Conservation (phyloP, 371 early-diverging fungal species). For the Mucor ambiguus region DNA sequence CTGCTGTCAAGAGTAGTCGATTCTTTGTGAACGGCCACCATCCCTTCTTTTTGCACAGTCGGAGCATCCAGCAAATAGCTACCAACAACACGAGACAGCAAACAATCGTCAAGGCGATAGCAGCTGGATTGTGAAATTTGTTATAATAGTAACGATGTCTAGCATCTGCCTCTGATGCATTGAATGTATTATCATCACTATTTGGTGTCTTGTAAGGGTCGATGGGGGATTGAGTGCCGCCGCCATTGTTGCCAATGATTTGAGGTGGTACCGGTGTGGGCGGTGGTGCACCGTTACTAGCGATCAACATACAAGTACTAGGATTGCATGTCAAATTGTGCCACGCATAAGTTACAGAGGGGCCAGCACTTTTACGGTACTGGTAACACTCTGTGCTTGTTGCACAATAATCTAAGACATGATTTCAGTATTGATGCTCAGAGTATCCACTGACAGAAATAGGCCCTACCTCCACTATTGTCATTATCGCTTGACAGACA, state of each 20-base stretch:
- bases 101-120: slow-evolving; percentile 29
- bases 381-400: slow-evolving; percentile 47
- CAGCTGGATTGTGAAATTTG: slow-evolving; percentile 29
- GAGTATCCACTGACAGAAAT: not conserved
- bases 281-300: slow-evolving; percentile 18
- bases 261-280: slow-evolving; percentile 21
- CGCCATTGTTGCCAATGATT: not conserved
- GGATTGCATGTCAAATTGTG: slow-evolving; percentile 47
- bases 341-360: slow-evolving; percentile 36
- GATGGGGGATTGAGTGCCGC: not conserved
- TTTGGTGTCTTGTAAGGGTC: not conserved
- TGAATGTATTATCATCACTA: not conserved
- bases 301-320: slow-evolving; percentile 31
- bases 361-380: slow-evolving; percentile 31
- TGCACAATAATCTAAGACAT: slow-evolving; percentile 37
- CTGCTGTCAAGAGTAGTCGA: not conserved
- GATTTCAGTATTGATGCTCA: not conserved
- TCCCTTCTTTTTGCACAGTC: slow-evolving; percentile 18
- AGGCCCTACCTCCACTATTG: slow-evolving; percentile 30
- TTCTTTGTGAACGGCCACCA: slow-evolving; percentile 9
- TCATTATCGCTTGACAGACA: slow-evolving; percentile 45
- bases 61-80: slow-evolving; percentile 21
- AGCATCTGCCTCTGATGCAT: not conserved
- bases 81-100: slow-evolving; percentile 30
- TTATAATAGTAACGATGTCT: slow-evolving; percentile 15